These are phyloP conservation scores for Hymenoscyphus scutula DNA, from an alignment of 2,329 filamentous ascomycete genomes.

Conservation along the genomic window DNA sequence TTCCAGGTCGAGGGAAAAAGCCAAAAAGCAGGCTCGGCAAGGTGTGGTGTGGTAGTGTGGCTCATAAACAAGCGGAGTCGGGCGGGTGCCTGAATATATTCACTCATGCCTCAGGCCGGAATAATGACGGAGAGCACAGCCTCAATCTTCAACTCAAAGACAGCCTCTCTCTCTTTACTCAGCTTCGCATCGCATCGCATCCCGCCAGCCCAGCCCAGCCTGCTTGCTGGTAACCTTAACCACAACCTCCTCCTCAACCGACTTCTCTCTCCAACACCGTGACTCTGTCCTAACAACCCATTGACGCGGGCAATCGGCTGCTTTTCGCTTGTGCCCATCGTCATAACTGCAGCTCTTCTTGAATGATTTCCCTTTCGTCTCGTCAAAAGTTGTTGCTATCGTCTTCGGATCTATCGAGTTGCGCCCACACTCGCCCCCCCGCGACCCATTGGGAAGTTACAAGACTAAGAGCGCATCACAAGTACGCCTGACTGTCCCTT, in stretches of 20 bases:
- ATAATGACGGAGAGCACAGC: constrained; percentile 1
- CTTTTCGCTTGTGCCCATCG: neutral
- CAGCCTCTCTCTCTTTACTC: neutral
- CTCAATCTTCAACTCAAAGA: neutral
- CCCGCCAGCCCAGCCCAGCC: neutral
- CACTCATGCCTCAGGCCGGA: neutral
- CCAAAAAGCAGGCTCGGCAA: neutral
- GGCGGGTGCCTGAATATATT: neutral
- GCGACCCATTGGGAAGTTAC: neutral
- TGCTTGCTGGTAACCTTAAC: neutral
- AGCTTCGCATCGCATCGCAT: constrained; percentile 3
- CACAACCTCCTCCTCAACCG: too few relatives aligned
- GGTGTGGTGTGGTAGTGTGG: neutral
- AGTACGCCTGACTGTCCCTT: constrained; percentile 11
- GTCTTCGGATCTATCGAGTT: constrained; percentile 13
- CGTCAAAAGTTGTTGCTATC: constrained; percentile 12
- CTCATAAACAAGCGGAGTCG: neutral
- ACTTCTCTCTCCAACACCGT: neutral
- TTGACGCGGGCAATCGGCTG: neutral
- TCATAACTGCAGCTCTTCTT: neutral
- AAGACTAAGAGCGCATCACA: constrained; percentile 13
- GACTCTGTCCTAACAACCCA: neutral
- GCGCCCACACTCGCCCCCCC: constrained; percentile 21
- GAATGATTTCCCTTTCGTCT: constrained; percentile 1
- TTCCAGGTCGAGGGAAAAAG: neutral